A percentile compares a stretch with the other conserved stretches of the same genome.
Conservation (phyloP, 1,284 basidiomycete genomes). For the Omphalotus olearius region DNA sequence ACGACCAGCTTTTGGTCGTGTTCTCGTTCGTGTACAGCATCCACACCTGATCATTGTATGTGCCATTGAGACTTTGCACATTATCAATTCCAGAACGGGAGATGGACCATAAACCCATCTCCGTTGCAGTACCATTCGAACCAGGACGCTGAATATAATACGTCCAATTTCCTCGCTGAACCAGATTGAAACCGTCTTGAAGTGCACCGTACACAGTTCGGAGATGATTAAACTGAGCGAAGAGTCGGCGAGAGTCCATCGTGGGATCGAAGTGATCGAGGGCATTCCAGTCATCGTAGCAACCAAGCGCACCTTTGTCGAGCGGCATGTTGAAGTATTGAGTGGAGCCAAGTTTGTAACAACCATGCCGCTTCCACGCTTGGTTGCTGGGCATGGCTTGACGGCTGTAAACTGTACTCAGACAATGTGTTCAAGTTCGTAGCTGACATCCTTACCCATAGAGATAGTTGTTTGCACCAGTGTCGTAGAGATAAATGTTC, state of each 20-base stretch:
- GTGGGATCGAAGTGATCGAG: constrained; percentile 93
- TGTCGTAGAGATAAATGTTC: constrained; percentile 81
- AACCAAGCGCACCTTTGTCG: constrained; percentile 73
- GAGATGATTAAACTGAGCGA: constrained; percentile 69
- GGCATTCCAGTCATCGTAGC: constrained; percentile 82
- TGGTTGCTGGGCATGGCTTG: constrained; percentile 83
- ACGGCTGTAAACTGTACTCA: constrained; percentile 49
- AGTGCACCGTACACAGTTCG: constrained; percentile 66
- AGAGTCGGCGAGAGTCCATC: constrained; percentile 65
- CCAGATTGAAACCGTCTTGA: constrained; percentile 81
- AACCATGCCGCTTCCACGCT: constrained; percentile 90
- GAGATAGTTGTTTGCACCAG: constrained; percentile 82
- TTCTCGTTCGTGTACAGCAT: constrained; percentile 85
- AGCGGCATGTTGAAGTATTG: constrained; percentile 91
- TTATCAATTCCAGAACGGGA: constrained; percentile 57
- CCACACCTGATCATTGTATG: constrained; percentile 69
- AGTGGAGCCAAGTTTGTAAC: constrained; percentile 81
- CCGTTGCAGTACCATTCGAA: constrained; percentile 74
- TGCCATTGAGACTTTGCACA: constrained; percentile 55
- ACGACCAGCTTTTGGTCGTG: constrained; percentile 55
- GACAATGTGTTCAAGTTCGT: background rate
- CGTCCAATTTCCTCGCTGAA: constrained; percentile 81
- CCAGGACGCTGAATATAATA: constrained; percentile 72
- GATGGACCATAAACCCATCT: constrained; percentile 86
- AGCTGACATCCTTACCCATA: constrained; percentile 55